Evolutionary conservation across 2,329 filamentous ascomycete genomes (phyloP).

Genomic region (Aureobasidium sp.): DNA sequence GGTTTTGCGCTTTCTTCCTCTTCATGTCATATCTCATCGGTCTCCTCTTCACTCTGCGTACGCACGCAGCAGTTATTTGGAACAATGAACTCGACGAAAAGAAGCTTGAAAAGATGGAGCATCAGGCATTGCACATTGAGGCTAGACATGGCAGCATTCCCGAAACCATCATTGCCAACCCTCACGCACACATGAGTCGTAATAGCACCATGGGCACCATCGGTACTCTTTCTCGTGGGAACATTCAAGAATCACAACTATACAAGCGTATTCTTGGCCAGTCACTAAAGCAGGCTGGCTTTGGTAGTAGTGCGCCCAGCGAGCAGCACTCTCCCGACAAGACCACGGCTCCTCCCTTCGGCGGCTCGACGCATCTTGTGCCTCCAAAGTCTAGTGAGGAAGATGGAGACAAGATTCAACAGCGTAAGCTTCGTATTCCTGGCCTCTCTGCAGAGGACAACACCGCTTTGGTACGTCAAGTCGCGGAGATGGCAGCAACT

Average conservation of each 20-base stretch:
- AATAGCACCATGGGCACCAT: conserved; percentile 18
- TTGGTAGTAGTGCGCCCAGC: conserved; percentile 48
- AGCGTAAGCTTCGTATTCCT: conserved; percentile 39
- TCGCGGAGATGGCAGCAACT: conserved; percentile 89
- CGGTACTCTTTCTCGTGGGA: conserved; percentile 45
- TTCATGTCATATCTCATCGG: conserved; percentile 93
- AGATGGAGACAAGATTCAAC: conserved; percentile 34
- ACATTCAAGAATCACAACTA: conserved; percentile 79
- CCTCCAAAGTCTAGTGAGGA: conserved; percentile 58
- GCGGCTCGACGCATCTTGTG: conserved; percentile 53
- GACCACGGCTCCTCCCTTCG: conserved; percentile 23
- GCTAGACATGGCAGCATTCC: conserved; percentile 17
- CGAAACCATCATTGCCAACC: conserved; percentile 6
- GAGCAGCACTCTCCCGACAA: conserved; percentile 21
- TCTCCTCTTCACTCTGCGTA: conserved; percentile 89
- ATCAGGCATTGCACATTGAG: conserved; percentile 25
- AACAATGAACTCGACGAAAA: conserved; percentile 61
- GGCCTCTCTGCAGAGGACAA: conserved; percentile 79
- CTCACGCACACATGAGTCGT: conserved; percentile 15
- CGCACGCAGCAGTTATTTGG: conserved; percentile 96
- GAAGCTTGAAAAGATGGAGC: conserved; percentile 35
- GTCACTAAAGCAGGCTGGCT: conserved; percentile 75
- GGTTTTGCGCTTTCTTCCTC: conserved; percentile 73
- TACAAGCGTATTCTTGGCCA: conserved; percentile 93
- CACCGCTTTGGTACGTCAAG: conserved; percentile 70